These are phyloP conservation scores for Rossbeevera mucosa DNA, from an alignment of 768 basidiomycete species.

Conservation along the genomic window DNA sequence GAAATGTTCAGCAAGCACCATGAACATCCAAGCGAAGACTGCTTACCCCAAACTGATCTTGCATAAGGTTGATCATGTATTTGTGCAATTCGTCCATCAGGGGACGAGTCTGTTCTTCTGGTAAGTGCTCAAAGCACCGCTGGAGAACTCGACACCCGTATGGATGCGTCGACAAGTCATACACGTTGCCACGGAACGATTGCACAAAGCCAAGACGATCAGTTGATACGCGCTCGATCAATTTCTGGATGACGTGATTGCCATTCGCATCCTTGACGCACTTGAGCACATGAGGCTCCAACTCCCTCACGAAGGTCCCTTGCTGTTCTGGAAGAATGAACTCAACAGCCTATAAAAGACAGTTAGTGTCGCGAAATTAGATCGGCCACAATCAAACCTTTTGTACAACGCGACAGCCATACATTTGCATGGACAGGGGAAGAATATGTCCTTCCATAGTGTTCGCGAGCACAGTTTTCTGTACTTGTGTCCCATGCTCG, in stretches of 20 bases:
- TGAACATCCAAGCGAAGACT: neutral
- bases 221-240: slow-evolving; percentile 74
- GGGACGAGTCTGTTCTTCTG: slow-evolving; percentile 58
- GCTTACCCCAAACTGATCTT: slow-evolving; percentile 86
- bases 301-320: slow-evolving; percentile 64
- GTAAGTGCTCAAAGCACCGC: slow-evolving; percentile 82
- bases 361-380: slow-evolving; percentile 2
- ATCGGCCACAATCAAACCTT: slow-evolving; percentile 50
- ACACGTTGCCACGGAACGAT: slow-evolving; percentile 72
- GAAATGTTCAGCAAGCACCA: slow-evolving; percentile 5
- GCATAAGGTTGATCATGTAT: slow-evolving; percentile 68
- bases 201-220: slow-evolving; percentile 74
- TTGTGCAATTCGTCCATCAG: slow-evolving; percentile 82
- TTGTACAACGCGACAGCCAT: slow-evolving; percentile 94
- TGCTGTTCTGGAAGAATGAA: slow-evolving; percentile 77
- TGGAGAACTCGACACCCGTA: slow-evolving; percentile 96
- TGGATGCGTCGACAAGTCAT: slow-evolving; percentile 79
- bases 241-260: slow-evolving; percentile 93
- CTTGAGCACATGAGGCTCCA: slow-evolving; percentile 74
- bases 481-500: slow-evolving; percentile 74
- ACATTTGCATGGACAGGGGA: slow-evolving; percentile 81
- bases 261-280: slow-evolving; percentile 91
- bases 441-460: slow-evolving; percentile 78
- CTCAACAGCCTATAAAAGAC: slow-evolving; percentile 67
- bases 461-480: slow-evolving; percentile 64